Evolutionary conservation across 2,329 filamentous ascomycete species (phyloP).

Genomic region (Sporothrix brunneoviolacea): DNA sequence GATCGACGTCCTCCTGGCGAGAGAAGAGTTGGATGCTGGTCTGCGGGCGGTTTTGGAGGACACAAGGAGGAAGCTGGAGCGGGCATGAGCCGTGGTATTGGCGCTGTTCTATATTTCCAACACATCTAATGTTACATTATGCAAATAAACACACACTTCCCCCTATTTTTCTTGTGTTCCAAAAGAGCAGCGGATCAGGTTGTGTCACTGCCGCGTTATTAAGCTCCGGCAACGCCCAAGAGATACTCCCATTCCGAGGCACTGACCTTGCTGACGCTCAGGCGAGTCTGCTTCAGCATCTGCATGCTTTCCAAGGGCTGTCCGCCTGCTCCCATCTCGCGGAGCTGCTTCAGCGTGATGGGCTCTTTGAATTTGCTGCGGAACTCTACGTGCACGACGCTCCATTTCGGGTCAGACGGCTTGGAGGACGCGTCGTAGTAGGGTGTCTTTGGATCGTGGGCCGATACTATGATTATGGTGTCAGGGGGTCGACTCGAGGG

Average conservation of each 20-base stretch:
- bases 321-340: constrained; percentile 49
- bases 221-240: constrained; percentile 44
- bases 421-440: constrained; percentile 80
- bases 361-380: constrained; percentile 70
- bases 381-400: constrained; percentile 81
- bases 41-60: constrained; percentile 50
- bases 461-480: too few relatives aligned
- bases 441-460: constrained; percentile 63
- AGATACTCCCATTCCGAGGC: constrained; percentile 60
- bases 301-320: constrained; percentile 68
- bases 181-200: too few relatives aligned
- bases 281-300: constrained; percentile 69
- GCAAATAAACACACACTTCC: background rate
- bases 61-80: constrained; percentile 35
- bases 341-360: constrained; percentile 65
- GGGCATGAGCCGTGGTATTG: too few relatives aligned
- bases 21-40: constrained; percentile 47
- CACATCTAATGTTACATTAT: background rate
- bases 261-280: constrained; percentile 71
- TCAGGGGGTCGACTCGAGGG: too few relatives aligned
- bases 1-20: constrained; percentile 46
- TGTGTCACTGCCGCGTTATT: too few relatives aligned
- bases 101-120: constrained; percentile 6
- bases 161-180: background rate
- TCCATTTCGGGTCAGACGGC: constrained; percentile 70